Evolutionary conservation across 1,139 yeast species (phyloP).

Genomic region (Scheffersomyces segobiensis): DNA sequence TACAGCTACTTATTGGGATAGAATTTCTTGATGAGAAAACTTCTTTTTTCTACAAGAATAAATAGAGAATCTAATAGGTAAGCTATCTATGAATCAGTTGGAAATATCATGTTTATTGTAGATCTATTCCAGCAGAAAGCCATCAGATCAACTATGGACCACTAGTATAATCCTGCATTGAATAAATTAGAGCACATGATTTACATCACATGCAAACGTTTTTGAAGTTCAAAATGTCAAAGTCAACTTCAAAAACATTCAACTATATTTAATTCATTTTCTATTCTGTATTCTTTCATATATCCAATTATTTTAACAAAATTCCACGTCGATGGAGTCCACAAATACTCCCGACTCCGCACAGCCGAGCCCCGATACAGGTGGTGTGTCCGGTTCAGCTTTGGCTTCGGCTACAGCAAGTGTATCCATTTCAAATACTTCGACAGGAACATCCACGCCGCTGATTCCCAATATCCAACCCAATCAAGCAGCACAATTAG

Average conservation of each 20-base stretch:
- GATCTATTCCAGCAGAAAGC: too few species aligned
- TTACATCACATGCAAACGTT: not conserved
- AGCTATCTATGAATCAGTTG: too few species aligned
- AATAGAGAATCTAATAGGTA: too few species aligned
- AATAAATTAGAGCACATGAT: not conserved
- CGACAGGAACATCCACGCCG: not conserved
- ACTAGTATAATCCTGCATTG: not conserved
- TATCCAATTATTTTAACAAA: not conserved
- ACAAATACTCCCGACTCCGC: not conserved
- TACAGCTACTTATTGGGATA: too few species aligned
- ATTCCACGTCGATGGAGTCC: not conserved
- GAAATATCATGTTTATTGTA: too few species aligned
- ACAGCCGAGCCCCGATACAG: not conserved
- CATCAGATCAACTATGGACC: too few species aligned
- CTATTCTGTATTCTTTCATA: too few species aligned
- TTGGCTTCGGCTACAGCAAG: not conserved
- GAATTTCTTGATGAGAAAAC: too few species aligned
- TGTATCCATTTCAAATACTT: not conserved
- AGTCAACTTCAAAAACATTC: not conserved
- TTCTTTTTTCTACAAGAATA: too few species aligned
- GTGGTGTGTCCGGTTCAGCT: not conserved
- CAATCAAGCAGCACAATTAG: slow-evolving; percentile 61
- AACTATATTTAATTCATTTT: too few species aligned
- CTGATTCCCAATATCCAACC: slow-evolving; percentile 38
- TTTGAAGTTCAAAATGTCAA: not conserved